Evolutionary conservation across 768 basidiomycete species (phyloP), one percentile per base, ranked within the genome.

Genomic region (Crassisporium funariophilum): DNA sequence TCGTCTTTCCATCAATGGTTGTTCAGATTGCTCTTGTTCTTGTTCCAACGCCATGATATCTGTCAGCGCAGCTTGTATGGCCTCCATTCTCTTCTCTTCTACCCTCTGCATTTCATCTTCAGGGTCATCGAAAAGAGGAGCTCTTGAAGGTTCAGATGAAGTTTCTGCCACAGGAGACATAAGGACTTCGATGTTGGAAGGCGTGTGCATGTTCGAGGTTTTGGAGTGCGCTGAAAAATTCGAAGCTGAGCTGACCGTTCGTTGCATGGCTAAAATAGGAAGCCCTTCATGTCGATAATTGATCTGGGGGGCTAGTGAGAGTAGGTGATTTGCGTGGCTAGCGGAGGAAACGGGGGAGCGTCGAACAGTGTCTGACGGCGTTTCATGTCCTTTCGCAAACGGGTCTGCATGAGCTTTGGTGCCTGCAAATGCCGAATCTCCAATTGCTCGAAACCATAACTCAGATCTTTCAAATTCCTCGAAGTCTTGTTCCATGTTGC

Each of bases 61-160:
- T 8, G 91, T 94, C 52, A 99, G 72, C 4, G 97, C 97, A 6
- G 94, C 94, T 58, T 94, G 93, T 15, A 98, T 97, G 2, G 95
- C 95, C 57, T 94, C 92, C 83, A 98, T 97, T 29, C 92, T 77
- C 55, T 87, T 78, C 41, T 87, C 81, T 64, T 95, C 87, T 37
- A 81, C 83, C 38, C 83, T 76, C 37, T 86, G 83, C 52, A 70
- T 70, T 49, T 75, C 79, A 49, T 91, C 87, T 50, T 88, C 85
- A 1, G 87, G 84, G 56, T 91, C 88, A 54, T 86, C 82, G 52
- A 95, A 94, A 16, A 95, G 72, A 6, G 89, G 89, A 0, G 86
- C 82, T 35, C 90, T 75, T 1, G 81, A 66, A n/a, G 76, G 67
- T 19, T 81, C 76, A 1, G 78, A 72, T 8, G 75, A 68, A 5